Conservation (phyloP, 345 rosid genomes). For the Raphanus sativus region DNA sequence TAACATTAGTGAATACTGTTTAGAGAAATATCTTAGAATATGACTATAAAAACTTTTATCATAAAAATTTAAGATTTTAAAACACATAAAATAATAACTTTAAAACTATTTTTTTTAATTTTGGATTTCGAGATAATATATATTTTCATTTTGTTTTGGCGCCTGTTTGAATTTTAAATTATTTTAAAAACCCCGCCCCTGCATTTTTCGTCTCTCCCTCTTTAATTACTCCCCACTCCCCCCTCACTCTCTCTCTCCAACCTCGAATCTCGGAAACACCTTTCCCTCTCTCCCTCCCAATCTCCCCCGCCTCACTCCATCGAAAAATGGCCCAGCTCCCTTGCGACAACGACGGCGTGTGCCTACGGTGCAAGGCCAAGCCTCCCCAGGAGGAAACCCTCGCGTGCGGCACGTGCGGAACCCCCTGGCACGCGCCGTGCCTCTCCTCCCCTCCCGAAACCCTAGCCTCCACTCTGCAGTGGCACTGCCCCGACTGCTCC, state of each 20-base stretch:
- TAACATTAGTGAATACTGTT: not conserved
- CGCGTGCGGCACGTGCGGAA: constrained; percentile 49
- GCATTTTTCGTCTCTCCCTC: not conserved
- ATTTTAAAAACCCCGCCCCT: not conserved
- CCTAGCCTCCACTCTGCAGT: constrained; percentile 47
- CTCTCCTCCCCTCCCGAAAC: constrained; percentile 47
- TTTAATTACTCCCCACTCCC: not conserved
- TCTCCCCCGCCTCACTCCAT: not conserved
- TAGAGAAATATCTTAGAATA: not conserved
- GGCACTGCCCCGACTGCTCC: constrained; percentile 69
- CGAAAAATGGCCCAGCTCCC: not conserved
- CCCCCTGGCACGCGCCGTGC: constrained; percentile 79
- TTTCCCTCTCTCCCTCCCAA: not conserved
- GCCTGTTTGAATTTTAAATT: not conserved
- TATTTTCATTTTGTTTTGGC: not conserved
- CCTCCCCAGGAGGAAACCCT: not conserved
- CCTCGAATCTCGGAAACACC: not conserved
- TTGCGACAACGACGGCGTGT: not conserved
- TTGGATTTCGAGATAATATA: not conserved
- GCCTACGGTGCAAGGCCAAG: not conserved
- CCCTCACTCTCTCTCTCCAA: not conserved
- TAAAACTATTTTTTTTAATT: too few species aligned
- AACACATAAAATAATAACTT: too few species aligned
- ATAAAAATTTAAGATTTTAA: too few species aligned
- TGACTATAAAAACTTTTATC: not conserved